Evolutionary conservation across 192 early-diverging fungal genomes (phyloP).

Genomic region (Podila verticillata): DNA sequence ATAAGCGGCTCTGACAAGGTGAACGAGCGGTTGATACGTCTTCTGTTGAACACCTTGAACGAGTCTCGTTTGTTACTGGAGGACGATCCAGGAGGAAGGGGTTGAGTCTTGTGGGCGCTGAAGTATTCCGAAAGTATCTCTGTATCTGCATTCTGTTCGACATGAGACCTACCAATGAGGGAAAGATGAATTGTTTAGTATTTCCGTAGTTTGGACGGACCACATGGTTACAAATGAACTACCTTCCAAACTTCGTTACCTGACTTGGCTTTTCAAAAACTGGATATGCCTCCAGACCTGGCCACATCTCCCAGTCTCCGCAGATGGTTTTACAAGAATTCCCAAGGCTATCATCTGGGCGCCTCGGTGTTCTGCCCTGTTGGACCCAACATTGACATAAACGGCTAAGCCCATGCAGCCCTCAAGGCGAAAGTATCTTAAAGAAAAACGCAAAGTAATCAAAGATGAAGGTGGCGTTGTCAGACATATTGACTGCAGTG

Average conservation of each 20-base stretch:
- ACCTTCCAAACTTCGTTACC: constrained; percentile 21
- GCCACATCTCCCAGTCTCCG: constrained; percentile 55
- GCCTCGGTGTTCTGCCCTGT: constrained; percentile 54
- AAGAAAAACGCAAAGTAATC: not conserved
- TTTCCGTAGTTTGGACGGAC: not conserved
- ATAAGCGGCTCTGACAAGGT: constrained; percentile 34
- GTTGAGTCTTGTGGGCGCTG: constrained; percentile 10
- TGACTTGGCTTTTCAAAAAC: constrained; percentile 51
- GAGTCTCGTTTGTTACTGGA: constrained; percentile 34
- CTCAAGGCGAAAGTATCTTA: constrained; percentile 59
- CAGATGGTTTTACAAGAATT: constrained; percentile 53
- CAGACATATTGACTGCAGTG: not conserved
- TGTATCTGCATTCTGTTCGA: constrained; percentile 11
- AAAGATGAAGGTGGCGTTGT: not conserved
- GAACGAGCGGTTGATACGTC: constrained; percentile 43
- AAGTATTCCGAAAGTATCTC: constrained; percentile 21
- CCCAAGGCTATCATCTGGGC: constrained; percentile 63
- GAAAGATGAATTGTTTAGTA: not conserved
- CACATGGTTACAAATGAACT: not conserved
- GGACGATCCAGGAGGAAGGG: constrained; percentile 10
- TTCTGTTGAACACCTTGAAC: constrained; percentile 15
- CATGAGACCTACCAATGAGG: not conserved
- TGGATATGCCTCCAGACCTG: constrained; percentile 59
- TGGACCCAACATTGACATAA: constrained; percentile 52
- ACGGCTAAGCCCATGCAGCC: constrained; percentile 56